These are phyloP conservation scores for Jaapia argillacea DNA, from an alignment of 768 basidiomycete species.

Conservation along the genomic window DNA sequence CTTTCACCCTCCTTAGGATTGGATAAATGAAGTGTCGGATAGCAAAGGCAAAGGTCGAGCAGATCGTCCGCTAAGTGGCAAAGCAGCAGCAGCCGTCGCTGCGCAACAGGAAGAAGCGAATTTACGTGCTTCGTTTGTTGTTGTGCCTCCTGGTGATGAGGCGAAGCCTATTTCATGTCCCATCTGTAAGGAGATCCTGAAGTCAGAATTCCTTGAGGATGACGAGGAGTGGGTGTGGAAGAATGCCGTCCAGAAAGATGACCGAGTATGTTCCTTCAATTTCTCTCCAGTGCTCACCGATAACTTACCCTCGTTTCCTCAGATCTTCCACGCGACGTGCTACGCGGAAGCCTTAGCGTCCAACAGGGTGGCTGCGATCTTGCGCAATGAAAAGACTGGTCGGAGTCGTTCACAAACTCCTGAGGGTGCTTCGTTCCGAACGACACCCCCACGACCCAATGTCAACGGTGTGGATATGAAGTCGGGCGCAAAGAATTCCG, in stretches of 20 bases:
- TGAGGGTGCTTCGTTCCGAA: conserved; percentile 33
- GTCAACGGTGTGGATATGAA: conserved; percentile 8
- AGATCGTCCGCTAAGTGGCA: conserved; percentile 42
- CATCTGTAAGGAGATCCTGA: conserved; percentile 90
- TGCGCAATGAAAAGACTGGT: conserved; percentile 46
- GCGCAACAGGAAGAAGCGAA: conserved; percentile 67
- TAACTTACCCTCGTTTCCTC: conserved; percentile 4
- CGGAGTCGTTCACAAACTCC: conserved; percentile 74
- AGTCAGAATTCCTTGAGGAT: conserved; percentile 88
- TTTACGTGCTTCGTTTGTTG: conserved; percentile 68
- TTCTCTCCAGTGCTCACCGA: neutral
- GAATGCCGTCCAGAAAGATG: conserved; percentile 81
- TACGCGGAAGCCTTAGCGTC: conserved; percentile 71
- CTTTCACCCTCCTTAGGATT: conserved; percentile 47
- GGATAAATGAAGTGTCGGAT: conserved; percentile 66
- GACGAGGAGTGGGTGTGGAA: conserved; percentile 99
- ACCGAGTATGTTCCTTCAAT: conserved; percentile 46
- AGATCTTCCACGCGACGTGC: conserved; percentile 95
- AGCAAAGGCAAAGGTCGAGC: conserved; percentile 62
- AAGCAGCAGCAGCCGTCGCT: conserved; percentile 51
- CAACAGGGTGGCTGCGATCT: conserved; percentile 52
- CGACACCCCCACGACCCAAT: conserved; percentile 26
- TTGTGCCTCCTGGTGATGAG: conserved; percentile 86
- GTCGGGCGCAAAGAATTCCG: conserved; percentile 3
- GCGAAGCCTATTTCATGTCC: conserved; percentile 81